phyloP scores from a whole-genome alignment of 495 filamentous ascomycete species.

The Aspergillus funiculosus region DNA sequence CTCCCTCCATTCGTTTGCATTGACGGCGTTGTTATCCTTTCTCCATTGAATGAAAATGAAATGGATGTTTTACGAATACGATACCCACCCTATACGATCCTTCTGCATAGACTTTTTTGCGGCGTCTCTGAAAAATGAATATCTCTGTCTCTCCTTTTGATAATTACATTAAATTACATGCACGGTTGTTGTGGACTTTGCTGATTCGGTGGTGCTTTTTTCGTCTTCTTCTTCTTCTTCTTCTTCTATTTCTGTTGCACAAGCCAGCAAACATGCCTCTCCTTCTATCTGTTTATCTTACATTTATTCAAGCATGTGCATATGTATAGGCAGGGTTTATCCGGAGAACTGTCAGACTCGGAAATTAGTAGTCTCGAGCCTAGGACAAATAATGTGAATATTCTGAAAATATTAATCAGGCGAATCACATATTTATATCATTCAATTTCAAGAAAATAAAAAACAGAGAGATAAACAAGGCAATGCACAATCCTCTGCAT shows the following conservation, averaged over 20 bases:
- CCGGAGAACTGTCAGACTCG: not conserved
- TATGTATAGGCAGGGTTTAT: constrained; percentile 10
- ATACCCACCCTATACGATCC: constrained; percentile 9
- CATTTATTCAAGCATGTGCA: constrained; percentile 8
- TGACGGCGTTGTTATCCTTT: not conserved
- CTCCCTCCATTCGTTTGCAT: constrained; percentile 6
- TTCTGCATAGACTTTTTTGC: constrained; percentile 1
- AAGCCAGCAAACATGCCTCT: not conserved
- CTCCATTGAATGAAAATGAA: not conserved
- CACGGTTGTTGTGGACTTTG: not conserved
- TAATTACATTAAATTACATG: too few species aligned
- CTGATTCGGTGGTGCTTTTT: not conserved
- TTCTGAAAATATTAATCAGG: too few species aligned
- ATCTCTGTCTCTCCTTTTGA: not conserved
- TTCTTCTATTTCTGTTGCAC: not conserved
- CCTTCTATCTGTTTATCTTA: not conserved
- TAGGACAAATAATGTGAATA: not conserved
- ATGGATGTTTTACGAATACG: not conserved
- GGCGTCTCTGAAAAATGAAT: constrained; percentile 4
- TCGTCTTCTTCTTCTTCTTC: not conserved
- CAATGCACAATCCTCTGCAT: not conserved
- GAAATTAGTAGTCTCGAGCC: not conserved
- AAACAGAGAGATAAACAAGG: not conserved
- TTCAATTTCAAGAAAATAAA: too few species aligned
- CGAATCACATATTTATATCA: too few species aligned